These are phyloP conservation scores for Fallopia convolvulus DNA, from an alignment of 148 eudicot genomes.

Conservation along the genomic window DNA sequence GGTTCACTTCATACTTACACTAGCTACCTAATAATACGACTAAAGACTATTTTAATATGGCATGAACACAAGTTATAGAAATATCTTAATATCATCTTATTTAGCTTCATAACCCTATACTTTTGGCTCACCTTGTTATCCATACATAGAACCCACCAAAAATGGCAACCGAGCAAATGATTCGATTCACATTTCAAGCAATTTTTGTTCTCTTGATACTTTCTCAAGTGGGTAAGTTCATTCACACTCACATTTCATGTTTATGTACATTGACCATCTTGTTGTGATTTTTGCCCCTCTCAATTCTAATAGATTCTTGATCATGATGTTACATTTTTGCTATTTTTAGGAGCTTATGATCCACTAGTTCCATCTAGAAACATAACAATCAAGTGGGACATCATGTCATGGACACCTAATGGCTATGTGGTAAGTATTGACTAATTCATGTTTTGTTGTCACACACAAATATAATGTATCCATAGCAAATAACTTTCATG, in stretches of 20 bases:
- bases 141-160: neutral
- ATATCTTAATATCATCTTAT: neutral
- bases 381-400: conserved; percentile 61
- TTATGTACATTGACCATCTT: neutral
- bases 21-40: too few relatives aligned
- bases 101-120: neutral
- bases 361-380: conserved; percentile 58
- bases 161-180: neutral
- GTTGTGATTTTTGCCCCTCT: too few relatives aligned
- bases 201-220: neutral
- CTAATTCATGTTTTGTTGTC: too few relatives aligned
- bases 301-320: too few relatives aligned
- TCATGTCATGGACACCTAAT: conserved; percentile 50
- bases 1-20: too few relatives aligned
- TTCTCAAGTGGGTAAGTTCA: conserved; percentile 8
- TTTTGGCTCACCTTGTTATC: neutral
- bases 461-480: too few relatives aligned
- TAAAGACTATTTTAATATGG: too few relatives aligned
- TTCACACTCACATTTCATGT: neutral
- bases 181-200: neutral
- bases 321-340: neutral
- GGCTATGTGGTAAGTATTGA: conserved; percentile 43
- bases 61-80: too few relatives aligned
- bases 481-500: too few relatives aligned
- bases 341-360: conserved; percentile 41